Evolutionary conservation across 1,284 basidiomycete genomes (phyloP).

Genomic region (Pseudozyma sp.): DNA sequence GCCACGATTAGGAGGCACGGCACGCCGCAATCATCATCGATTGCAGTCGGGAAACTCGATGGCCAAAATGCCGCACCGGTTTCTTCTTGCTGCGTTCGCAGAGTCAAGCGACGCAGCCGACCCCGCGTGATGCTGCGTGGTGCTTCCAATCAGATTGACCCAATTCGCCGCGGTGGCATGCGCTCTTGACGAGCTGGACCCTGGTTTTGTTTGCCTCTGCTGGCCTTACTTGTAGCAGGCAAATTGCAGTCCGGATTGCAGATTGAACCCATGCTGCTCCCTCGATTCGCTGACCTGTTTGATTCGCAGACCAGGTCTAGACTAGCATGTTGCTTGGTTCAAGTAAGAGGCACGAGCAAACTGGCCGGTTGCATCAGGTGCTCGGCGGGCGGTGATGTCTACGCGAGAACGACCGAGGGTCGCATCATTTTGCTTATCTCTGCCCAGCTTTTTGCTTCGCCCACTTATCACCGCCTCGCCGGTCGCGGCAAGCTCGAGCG

Average conservation of each 20-base stretch:
- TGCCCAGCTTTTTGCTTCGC: background rate
- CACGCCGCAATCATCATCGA: too few relatives aligned
- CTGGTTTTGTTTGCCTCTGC: background rate
- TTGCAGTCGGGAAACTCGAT: too few relatives aligned
- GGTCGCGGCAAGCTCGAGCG: too few relatives aligned
- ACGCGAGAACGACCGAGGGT: constrained; percentile 3
- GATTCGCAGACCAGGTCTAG: too few relatives aligned
- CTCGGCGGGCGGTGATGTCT: background rate
- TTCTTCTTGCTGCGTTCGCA: too few relatives aligned
- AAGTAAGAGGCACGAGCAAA: too few relatives aligned
- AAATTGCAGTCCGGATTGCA: background rate
- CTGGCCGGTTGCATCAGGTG: too few relatives aligned
- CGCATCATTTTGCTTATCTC: background rate
- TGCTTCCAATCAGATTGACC: constrained; percentile 13
- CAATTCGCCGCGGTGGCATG: background rate
- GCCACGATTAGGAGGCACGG: background rate
- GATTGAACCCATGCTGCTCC: background rate
- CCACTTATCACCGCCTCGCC: too few relatives aligned
- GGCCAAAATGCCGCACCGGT: constrained; percentile 26
- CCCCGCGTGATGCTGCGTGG: constrained; percentile 5
- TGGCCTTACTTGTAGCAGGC: background rate
- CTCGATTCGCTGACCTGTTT: too few relatives aligned
- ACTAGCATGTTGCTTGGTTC: too few relatives aligned
- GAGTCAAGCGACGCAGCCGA: background rate
- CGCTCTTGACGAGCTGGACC: constrained; percentile 30